phyloP scores from a whole-genome alignment of 1,284 basidiomycete genomes.

The Ganoderma meredithae region DNA sequence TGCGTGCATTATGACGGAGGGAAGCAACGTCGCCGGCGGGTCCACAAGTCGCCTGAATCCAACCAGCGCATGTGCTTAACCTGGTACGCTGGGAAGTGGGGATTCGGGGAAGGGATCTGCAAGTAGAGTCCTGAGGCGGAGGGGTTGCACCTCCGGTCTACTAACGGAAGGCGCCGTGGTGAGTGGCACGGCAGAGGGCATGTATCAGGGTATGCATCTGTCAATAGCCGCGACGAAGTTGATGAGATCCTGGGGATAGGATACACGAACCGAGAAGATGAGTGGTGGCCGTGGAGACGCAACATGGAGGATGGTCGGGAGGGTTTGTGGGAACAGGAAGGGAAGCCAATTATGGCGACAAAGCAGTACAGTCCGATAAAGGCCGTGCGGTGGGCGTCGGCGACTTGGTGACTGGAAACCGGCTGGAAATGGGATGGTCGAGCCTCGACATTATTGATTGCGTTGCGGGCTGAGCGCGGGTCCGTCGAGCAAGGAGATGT shows the following conservation, averaged over 20 bases:
- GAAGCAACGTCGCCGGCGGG: neutral
- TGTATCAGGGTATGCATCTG: slow-evolving; percentile 32
- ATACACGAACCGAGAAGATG: slow-evolving; percentile 18
- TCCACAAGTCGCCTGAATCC: slow-evolving; percentile 2
- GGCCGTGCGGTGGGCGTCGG: slow-evolving; percentile 12
- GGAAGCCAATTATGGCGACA: slow-evolving; percentile 30
- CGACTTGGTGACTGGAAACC: slow-evolving; percentile 3
- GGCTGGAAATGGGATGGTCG: slow-evolving; percentile 7
- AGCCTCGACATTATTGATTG: slow-evolving; percentile 24
- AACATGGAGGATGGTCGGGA: slow-evolving; percentile 12
- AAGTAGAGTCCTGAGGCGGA: neutral
- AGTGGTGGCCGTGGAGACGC: slow-evolving; percentile 16
- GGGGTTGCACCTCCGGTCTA: slow-evolving; percentile 17
- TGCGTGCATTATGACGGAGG: slow-evolving; percentile 13
- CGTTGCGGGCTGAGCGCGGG: slow-evolving; percentile 11
- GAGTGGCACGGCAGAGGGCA: slow-evolving; percentile 24
- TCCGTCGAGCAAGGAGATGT: slow-evolving; percentile 32
- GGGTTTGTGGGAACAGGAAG: slow-evolving; percentile 19
- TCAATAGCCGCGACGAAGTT: slow-evolving; percentile 27
- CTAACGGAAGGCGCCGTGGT: slow-evolving; percentile 13
- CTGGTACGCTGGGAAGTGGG: slow-evolving; percentile 2
- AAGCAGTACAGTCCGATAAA: slow-evolving; percentile 26
- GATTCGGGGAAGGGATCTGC: slow-evolving; percentile 1
- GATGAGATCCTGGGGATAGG: slow-evolving; percentile 26
- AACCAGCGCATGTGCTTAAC: neutral